phyloP scores from a whole-genome alignment of 768 basidiomycete species.

The Suillus tomentosus region DNA sequence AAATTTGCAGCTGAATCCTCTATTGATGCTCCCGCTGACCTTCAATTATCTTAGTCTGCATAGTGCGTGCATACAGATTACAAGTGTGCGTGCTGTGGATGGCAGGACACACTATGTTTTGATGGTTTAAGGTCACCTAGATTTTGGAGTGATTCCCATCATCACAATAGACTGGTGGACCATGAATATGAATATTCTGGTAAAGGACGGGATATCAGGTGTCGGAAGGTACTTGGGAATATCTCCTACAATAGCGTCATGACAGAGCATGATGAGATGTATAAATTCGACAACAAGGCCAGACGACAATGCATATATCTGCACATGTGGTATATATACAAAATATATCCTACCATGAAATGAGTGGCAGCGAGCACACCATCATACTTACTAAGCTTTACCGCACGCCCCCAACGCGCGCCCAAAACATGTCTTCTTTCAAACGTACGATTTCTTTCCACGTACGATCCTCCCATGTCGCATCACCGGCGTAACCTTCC shows the following conservation, averaged over 20 bases:
- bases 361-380: not conserved
- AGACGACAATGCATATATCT: not conserved
- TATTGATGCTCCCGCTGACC: too few species aligned
- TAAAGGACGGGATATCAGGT: not conserved
- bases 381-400: slow-evolving; percentile 14
- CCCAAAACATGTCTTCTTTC: slow-evolving; percentile 87
- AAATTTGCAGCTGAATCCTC: too few species aligned
- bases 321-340: not conserved
- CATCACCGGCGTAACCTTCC: slow-evolving; percentile 58
- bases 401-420: slow-evolving; percentile 62
- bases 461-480: slow-evolving; percentile 83
- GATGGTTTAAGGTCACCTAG: too few species aligned
- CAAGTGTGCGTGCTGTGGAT: too few species aligned
- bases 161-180: too few species aligned
- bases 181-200: too few species aligned
- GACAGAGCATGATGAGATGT: not conserved
- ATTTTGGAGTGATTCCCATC: too few species aligned
- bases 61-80: too few species aligned
- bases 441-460: slow-evolving; percentile 79
- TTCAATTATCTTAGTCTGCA: too few species aligned
- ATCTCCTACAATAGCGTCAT: not conserved
- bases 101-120: too few species aligned
- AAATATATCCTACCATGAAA: not conserved
- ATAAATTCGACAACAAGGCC: not conserved
- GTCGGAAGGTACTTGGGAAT: not conserved